Base-by-base conservation (phyloP, 179 eudicot species). In the Silene noctiflora region DNA sequence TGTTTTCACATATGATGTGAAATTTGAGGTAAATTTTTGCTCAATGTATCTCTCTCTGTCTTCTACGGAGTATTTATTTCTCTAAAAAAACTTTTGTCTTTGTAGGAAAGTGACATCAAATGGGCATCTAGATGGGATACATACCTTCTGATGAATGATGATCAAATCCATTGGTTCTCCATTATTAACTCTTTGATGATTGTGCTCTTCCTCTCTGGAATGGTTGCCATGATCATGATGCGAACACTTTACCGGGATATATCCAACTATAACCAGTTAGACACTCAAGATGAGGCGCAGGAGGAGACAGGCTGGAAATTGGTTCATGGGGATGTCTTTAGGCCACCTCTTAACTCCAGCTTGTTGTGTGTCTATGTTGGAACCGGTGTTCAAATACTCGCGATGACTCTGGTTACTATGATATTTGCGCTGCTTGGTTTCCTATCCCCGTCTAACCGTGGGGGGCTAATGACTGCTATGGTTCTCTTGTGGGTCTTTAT, bases 51-150 rank as follows among this genome's bases (percentile, higher is more conserved):
- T 51, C 5, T 29, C 13, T 14, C 1, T 7, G 11, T 12, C 22
- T 19, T 68, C 60, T 22, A n/a, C 53, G 11, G 64, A 1, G 35
- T 4, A 9, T 12, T 67, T 27, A 2, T 73, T 67, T 39, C 8
- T 8, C 1, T 39, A 39, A 39, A 39, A 39, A 39, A 35, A 35
- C 5, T 51, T 0, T 3, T 51, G 58, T 12, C 2, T 3, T 51
- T 14, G 58, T 80, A 85, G 87, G 80, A 83, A 58, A 85, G 87
- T 71, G 85, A 82, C 6, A 80, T 80, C 71, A 84, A 84, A 68
- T 84, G 87, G 87, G 87, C 87, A 75, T 84, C 84, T 17, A 75
- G 87, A 63, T 84, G 87, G 87, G 84, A 84, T 56, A 84, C 87
- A 7, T 84, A 81, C 76, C 86, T 84, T 76, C 60, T 84, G 59